These are phyloP conservation scores for Penicillium fimorum DNA, from an alignment of 495 filamentous ascomycete species.

Conservation along the genomic window DNA sequence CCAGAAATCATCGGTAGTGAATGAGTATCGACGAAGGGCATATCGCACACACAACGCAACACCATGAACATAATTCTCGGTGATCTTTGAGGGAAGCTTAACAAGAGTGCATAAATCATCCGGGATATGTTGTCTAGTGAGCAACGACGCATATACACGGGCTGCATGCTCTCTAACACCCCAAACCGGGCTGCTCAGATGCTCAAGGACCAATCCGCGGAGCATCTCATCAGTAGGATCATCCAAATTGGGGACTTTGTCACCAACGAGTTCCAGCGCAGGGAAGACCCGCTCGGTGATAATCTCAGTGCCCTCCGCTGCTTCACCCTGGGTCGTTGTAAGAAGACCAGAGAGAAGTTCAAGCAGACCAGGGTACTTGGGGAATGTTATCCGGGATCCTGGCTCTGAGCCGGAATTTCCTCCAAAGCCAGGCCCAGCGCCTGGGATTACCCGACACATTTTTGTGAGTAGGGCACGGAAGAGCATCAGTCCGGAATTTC, in stretches of 20 bases:
- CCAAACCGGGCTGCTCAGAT: slow-evolving; percentile 75
- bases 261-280: slow-evolving; percentile 75
- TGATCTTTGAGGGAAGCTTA: slow-evolving; percentile 27
- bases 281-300: slow-evolving; percentile 77
- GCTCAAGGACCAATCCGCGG: slow-evolving; percentile 34
- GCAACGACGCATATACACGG: slow-evolving; percentile 67
- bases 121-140: slow-evolving; percentile 53
- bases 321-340: slow-evolving; percentile 37
- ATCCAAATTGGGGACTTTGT: slow-evolving; percentile 41
- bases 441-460: slow-evolving; percentile 45
- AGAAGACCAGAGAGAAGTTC: slow-evolving; percentile 68
- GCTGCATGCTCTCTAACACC: slow-evolving; percentile 89
- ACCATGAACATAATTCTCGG: slow-evolving; percentile 68
- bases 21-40: slow-evolving; percentile 41
- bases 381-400: slow-evolving; percentile 44
- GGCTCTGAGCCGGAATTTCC: slow-evolving; percentile 45
- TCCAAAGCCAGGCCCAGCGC: slow-evolving; percentile 39
- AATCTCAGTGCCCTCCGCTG: slow-evolving; percentile 44
- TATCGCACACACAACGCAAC: slow-evolving; percentile 51
- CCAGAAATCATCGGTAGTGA: slow-evolving; percentile 35
- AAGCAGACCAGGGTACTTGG: slow-evolving; percentile 69
- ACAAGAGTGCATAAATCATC: slow-evolving; percentile 51
- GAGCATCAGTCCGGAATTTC: slow-evolving; percentile 88
- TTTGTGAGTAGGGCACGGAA: slow-evolving; percentile 78
- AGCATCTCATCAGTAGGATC: slow-evolving; percentile 36